phyloP scores from a whole-genome alignment of 2,329 filamentous ascomycete genomes.

The Bipolaris cookei region DNA sequence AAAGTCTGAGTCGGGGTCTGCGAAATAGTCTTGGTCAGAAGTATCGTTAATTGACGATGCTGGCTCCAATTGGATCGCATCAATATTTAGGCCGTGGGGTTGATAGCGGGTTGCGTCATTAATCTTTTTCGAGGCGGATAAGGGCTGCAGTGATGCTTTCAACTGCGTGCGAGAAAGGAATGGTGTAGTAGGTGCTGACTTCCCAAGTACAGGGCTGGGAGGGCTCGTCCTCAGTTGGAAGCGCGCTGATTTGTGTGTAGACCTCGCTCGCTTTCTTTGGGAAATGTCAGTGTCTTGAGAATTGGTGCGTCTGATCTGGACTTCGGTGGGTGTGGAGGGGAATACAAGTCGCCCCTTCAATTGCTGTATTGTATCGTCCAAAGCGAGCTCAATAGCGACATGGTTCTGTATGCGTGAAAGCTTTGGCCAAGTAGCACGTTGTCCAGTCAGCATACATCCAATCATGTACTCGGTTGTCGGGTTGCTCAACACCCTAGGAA shows the following conservation, averaged over 20 bases:
- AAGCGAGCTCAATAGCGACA: slow-evolving; percentile 83
- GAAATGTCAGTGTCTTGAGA: slow-evolving; percentile 35
- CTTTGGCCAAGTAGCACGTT: slow-evolving; percentile 91
- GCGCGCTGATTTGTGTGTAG: slow-evolving; percentile 31
- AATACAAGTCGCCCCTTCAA: slow-evolving; percentile 73
- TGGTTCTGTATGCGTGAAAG: slow-evolving; percentile 84
- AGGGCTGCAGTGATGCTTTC: slow-evolving; percentile 12
- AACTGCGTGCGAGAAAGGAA: slow-evolving; percentile 21
- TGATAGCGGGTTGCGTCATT: slow-evolving; percentile 16
- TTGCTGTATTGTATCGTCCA: slow-evolving; percentile 75
- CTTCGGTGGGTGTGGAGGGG: slow-evolving; percentile 64
- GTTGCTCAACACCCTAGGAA: slow-evolving; percentile 80
- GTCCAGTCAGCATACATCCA: slow-evolving; percentile 75
- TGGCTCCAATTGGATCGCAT: slow-evolving; percentile 24
- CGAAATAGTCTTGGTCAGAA: slow-evolving; percentile 43
- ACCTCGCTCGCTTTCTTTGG: slow-evolving; percentile 20
- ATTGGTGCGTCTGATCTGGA: slow-evolving; percentile 33
- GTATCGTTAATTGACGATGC: slow-evolving; percentile 41
- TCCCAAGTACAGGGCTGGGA: slow-evolving; percentile 26
- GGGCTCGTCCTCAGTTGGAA: slow-evolving; percentile 29
- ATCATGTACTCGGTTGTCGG: slow-evolving; percentile 87
- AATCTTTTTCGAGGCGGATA: slow-evolving; percentile 21
- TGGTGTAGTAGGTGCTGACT: slow-evolving; percentile 26
- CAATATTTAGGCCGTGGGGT: slow-evolving; percentile 2
- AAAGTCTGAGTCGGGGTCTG: slow-evolving; percentile 41